Evolutionary conservation across 805 yeast species (phyloP), one percentile per base, ranked within the genome.

Genomic region (Metschnikowia baotianmanensis): DNA sequence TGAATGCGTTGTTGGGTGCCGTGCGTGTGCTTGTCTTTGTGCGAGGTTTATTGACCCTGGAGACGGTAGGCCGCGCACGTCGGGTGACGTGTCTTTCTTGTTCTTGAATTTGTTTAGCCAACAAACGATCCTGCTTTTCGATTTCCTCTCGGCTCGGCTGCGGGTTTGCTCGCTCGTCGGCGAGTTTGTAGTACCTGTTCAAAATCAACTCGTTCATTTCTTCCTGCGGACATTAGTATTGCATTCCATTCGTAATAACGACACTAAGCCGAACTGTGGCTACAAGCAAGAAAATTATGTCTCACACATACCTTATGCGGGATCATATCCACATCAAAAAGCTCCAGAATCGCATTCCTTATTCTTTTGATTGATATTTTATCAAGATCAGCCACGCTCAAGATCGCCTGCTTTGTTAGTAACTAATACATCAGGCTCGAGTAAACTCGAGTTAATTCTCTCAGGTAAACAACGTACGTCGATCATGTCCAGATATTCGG

Each of bases 311-410:
- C 72, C 51, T 74, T 68, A 43, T 74, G 64, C 0, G 67, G 64
- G 16, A 53, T 62, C 31, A 84, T 67, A 48, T 83, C 80, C 1
- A 73, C 67, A 4, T 73, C 76, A 52, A 80, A 84, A 23, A 86
- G 65, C 46, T 77, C 85, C 56, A 82, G 87, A n/a, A 86, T 54
- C 0, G 90, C 91, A 44, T 73, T 71, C 46, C 95, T 67, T 18
- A 86, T 77, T 56, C 77, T 75, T 58, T 83, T 83, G 6, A 84
- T 88, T 0, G 90, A 78, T 12, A 86, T 78, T 45, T 76, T 71
- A 45, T 82, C 82, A 23, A 84, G 69, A 52, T 86, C 83, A 1
- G 90, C 78, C 6, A 78, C 89, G 36, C 81, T 67, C 26, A 86
- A 62, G 9, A 86, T 84, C 1, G 95, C 88, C 85, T 79, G 42